These are phyloP conservation scores for Botrytis medusae DNA, from an alignment of 2,329 filamentous ascomycete species.

Conservation along the genomic window DNA sequence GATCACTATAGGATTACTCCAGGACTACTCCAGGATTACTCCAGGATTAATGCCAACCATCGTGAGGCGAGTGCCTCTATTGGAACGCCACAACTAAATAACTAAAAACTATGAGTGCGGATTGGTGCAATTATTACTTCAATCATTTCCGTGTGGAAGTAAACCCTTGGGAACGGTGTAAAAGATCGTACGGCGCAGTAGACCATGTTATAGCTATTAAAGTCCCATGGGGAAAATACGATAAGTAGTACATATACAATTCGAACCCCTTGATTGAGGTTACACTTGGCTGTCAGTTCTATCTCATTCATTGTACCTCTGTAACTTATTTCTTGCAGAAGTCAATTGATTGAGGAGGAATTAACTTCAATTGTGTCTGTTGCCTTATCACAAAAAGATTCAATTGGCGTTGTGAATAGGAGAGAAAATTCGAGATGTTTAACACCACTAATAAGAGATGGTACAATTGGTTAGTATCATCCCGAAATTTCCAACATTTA, in stretches of 20 bases:
- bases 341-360: background rate
- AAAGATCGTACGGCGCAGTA: conserved; percentile 7
- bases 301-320: background rate
- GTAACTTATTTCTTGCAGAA: background rate
- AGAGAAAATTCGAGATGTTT: conserved; percentile 2
- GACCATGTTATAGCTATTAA: background rate
- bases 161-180: background rate
- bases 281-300: background rate
- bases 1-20: background rate
- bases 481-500: background rate
- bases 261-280: background rate
- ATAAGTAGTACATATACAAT: conserved; percentile 1
- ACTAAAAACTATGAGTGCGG: background rate
- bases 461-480: conserved; percentile 20
- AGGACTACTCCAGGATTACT: background rate
- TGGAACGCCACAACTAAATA: conserved; percentile 1
- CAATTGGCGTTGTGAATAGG: background rate
- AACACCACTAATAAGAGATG: conserved; percentile 18
- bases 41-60: background rate
- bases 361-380: background rate
- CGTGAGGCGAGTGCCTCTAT: background rate
- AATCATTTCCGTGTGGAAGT: conserved; percentile 17
- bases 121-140: conserved; percentile 21
- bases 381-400: background rate
- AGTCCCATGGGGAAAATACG: background rate